phyloP scores from a whole-genome alignment of 805 yeast species.

The Kodamaea nitidulidarum region DNA sequence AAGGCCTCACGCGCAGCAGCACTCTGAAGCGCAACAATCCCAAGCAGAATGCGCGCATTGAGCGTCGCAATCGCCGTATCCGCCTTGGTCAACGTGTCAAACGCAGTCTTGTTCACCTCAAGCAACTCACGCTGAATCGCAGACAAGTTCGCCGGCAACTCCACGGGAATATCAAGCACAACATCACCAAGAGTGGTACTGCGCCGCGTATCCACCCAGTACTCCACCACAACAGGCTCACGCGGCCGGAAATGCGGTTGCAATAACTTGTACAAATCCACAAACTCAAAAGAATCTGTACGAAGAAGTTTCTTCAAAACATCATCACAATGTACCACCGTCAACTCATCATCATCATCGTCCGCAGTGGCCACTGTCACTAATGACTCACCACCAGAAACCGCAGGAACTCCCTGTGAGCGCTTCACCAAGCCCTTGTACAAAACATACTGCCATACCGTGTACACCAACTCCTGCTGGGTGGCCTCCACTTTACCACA shows the following conservation, averaged over 20 bases:
- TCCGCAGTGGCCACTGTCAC: constrained; percentile 15
- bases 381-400: constrained; percentile 20
- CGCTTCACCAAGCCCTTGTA: constrained; percentile 52
- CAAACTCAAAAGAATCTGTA: constrained; percentile 56
- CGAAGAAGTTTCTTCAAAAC: constrained; percentile 43
- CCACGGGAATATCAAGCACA: constrained; percentile 63
- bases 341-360: constrained; percentile 29
- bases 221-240: constrained; percentile 74
- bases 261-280: constrained; percentile 66
- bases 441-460: constrained; percentile 75
- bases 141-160: constrained; percentile 35
- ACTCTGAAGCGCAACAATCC: constrained; percentile 50
- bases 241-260: constrained; percentile 72
- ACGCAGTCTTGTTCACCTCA: constrained; percentile 35
- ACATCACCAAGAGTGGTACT: constrained; percentile 78
- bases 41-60: constrained; percentile 43
- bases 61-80: constrained; percentile 41
- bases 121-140: constrained; percentile 36
- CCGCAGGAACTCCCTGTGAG: constrained; percentile 35
- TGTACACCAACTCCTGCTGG: constrained; percentile 78
- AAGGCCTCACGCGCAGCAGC: constrained; percentile 70
- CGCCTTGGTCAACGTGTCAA: constrained; percentile 42
- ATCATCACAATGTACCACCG: constrained; percentile 40
- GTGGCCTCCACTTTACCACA: constrained; percentile 76
- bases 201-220: constrained; percentile 69